Conservation (phyloP, 1,139 yeast species). For the Groenewaldozyma auringiensis region DNA sequence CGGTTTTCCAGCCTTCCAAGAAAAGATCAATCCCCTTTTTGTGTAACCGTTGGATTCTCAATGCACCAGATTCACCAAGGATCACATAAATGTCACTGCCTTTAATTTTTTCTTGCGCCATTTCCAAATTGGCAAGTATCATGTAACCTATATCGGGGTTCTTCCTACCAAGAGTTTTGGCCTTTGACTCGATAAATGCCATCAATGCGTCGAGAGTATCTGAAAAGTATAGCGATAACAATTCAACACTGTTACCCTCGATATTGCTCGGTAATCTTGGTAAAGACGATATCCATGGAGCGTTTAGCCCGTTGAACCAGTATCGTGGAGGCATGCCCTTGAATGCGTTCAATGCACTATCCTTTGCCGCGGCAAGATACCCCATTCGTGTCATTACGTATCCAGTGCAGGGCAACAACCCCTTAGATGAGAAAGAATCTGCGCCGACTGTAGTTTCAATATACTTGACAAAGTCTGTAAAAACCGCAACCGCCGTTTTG, state of each 20-base stretch:
- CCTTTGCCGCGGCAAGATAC: conserved; percentile 54
- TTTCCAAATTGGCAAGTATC: conserved; percentile 60
- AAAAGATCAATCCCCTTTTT: conserved; percentile 71
- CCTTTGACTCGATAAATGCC: conserved; percentile 52
- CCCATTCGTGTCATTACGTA: conserved; percentile 59
- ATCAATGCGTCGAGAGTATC: conserved; percentile 71
- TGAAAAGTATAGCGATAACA: conserved; percentile 57
- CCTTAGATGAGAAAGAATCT: conserved; percentile 49
- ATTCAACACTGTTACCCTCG: conserved; percentile 39
- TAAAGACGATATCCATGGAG: conserved; percentile 22
- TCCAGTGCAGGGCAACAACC: conserved; percentile 62
- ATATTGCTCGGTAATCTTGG: conserved; percentile 19
- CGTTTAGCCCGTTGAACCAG: conserved; percentile 53
- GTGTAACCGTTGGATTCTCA: conserved; percentile 58
- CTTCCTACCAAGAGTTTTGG: conserved; percentile 34
- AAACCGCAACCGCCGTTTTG: conserved; percentile 36
- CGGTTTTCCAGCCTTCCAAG: conserved; percentile 75
- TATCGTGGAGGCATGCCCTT: conserved; percentile 47
- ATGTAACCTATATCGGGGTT: conserved; percentile 52
- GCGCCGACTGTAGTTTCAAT: conserved; percentile 45
- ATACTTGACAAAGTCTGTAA: conserved; percentile 49
- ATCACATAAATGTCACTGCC: conserved; percentile 50
- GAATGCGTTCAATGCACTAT: conserved; percentile 49
- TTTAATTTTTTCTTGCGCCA: conserved; percentile 67
- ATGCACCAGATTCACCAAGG: conserved; percentile 58